phyloP scores from a whole-genome alignment of 2,329 filamentous ascomycete species.

The Colletotrichum orbiculare region DNA sequence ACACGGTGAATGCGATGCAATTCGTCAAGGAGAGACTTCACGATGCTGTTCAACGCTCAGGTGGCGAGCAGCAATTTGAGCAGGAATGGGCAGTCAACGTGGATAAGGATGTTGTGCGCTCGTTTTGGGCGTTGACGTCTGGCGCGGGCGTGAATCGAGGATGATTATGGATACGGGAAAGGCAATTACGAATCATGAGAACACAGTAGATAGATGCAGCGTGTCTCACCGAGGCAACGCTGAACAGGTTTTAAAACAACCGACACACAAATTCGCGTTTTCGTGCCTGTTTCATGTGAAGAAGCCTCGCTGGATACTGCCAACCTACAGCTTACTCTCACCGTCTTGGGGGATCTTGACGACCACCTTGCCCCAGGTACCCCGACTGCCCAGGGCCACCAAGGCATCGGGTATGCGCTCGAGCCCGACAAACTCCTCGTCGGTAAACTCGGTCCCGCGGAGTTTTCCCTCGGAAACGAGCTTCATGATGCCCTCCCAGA shows the following conservation, averaged over 20 bases:
- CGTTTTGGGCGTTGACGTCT: slow-evolving; percentile 56
- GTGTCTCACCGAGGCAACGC: no score
- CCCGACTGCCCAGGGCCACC: slow-evolving; percentile 79
- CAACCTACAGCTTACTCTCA: slow-evolving; percentile 65
- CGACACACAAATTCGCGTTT: background rate
- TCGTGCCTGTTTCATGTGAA: no score
- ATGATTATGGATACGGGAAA: slow-evolving; percentile 18
- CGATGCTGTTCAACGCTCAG: slow-evolving; percentile 66
- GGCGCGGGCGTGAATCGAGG: background rate
- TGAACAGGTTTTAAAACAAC: no score
- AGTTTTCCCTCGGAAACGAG: slow-evolving; percentile 84
- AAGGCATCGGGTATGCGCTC: slow-evolving; percentile 83
- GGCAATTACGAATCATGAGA: background rate
- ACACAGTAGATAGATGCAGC: background rate
- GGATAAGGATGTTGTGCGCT: slow-evolving; percentile 75
- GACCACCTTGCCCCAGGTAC: slow-evolving; percentile 97
- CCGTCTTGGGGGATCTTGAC: slow-evolving; percentile 81
- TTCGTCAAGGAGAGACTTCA: slow-evolving; percentile 74
- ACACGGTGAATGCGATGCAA: slow-evolving; percentile 70
- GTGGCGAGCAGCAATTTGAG: slow-evolving; percentile 75
- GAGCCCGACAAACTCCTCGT: slow-evolving; percentile 84
- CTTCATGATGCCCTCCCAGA: slow-evolving; percentile 86
- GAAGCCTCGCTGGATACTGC: no score
- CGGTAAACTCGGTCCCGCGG: slow-evolving; percentile 82
- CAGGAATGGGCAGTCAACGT: slow-evolving; percentile 79